Conservation (phyloP, 345 rosid genomes). For the Lepidium africanum region DNA sequence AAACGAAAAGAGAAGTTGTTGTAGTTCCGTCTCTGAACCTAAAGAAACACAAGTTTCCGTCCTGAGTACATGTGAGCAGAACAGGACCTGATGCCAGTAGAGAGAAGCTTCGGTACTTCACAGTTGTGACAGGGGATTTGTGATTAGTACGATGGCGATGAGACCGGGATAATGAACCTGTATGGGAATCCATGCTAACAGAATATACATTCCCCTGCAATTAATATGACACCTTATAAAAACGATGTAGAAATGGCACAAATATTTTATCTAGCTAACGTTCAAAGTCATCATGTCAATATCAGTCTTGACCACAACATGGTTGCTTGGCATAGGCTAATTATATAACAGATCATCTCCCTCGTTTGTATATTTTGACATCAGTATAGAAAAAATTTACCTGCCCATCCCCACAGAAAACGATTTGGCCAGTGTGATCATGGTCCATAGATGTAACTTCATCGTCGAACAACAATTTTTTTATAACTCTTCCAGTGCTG, state of each 20-base stretch:
- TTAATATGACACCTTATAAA: neutral
- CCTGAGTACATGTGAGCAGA: slow-evolving; percentile 79
- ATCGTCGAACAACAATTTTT: slow-evolving; percentile 45
- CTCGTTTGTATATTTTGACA: neutral
- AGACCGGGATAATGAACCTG: slow-evolving; percentile 74
- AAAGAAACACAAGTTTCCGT: slow-evolving; percentile 84
- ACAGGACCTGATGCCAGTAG: slow-evolving; percentile 87
- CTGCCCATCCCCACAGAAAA: slow-evolving; percentile 93
- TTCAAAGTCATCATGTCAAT: neutral
- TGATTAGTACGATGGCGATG: slow-evolving; percentile 63
- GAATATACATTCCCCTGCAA: slow-evolving; percentile 80
- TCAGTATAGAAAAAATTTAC: slow-evolving; percentile 27
- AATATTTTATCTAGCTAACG: neutral
- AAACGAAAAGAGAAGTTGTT: neutral
- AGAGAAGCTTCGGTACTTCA: slow-evolving; percentile 91
- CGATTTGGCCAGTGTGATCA: slow-evolving; percentile 91
- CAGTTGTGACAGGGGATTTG: slow-evolving; percentile 71
- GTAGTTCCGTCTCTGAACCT: slow-evolving; percentile 41
- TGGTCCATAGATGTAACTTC: slow-evolving; percentile 94
- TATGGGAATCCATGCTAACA: slow-evolving; percentile 65
- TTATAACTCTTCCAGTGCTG: slow-evolving; percentile 91
- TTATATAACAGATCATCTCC: neutral
- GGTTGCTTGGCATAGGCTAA: neutral
- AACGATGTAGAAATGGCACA: neutral
- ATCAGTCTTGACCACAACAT: neutral